phyloP scores from a whole-genome alignment of 495 filamentous ascomycete species.

The Neurospora sp. region DNA sequence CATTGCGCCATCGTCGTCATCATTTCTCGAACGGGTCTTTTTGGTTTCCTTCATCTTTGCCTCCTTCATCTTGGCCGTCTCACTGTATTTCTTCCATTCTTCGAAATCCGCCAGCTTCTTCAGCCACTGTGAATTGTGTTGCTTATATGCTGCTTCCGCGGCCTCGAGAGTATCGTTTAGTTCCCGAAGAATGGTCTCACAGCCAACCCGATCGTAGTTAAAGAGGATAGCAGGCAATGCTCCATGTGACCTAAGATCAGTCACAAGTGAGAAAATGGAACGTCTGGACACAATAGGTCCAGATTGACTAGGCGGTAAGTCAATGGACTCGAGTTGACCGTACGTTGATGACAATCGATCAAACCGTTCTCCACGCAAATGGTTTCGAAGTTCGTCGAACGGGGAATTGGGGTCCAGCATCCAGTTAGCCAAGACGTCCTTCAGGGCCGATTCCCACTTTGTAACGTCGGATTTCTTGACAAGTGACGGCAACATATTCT shows the following conservation, averaged over 20 bases:
- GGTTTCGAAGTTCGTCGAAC: slow-evolving; percentile 44
- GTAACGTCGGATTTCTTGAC: slow-evolving; percentile 54
- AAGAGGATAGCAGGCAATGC: slow-evolving; percentile 68
- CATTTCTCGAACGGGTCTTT: slow-evolving; percentile 21
- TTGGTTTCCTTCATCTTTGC: slow-evolving; percentile 24
- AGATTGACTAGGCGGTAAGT: background rate
- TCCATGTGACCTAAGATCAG: slow-evolving; percentile 48
- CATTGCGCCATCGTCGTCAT: slow-evolving; percentile 2
- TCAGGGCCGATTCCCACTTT: slow-evolving; percentile 54
- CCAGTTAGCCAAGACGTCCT: slow-evolving; percentile 47
- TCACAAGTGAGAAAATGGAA: slow-evolving; percentile 48
- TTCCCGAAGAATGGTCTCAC: slow-evolving; percentile 44
- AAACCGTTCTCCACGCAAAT: slow-evolving; percentile 20
- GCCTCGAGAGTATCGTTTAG: slow-evolving; percentile 40
- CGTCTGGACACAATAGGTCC: slow-evolving; percentile 9
- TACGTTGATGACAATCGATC: background rate
- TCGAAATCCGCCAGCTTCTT: slow-evolving; percentile 41
- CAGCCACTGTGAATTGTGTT: slow-evolving; percentile 47
- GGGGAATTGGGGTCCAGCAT: slow-evolving; percentile 50
- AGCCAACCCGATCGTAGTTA: slow-evolving; percentile 58
- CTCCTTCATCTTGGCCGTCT: slow-evolving; percentile 24
- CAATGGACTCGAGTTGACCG: background rate
- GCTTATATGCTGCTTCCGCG: slow-evolving; percentile 48
- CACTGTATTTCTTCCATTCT: slow-evolving; percentile 35
- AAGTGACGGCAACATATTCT: slow-evolving; percentile 24